Conservation (phyloP, 495 filamentous ascomycete species). For the Aspergillus indologenus region DNA sequence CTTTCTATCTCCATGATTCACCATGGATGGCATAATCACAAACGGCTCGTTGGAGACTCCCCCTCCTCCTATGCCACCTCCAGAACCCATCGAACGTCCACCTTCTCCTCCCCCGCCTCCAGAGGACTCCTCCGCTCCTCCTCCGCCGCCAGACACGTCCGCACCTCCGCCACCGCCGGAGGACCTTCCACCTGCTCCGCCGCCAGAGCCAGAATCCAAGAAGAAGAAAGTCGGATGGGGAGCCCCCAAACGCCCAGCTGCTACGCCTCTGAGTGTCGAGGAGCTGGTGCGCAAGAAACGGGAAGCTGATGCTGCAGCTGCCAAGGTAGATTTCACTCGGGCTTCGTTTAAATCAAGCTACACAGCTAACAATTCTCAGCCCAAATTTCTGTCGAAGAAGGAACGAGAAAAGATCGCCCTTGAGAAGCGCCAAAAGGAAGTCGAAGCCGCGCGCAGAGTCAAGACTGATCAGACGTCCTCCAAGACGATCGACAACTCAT, state of each 20-base stretch:
- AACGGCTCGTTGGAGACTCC: conserved; percentile 23
- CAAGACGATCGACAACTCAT: conserved; percentile 34
- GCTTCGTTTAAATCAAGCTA: neutral
- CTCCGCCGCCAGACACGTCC: conserved; percentile 41
- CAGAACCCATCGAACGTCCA: conserved; percentile 38
- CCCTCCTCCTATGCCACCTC: conserved; percentile 27
- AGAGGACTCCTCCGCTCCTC: conserved; percentile 40
- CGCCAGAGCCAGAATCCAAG: conserved; percentile 36
- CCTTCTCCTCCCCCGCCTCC: conserved; percentile 56
- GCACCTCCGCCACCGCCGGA: conserved; percentile 60
- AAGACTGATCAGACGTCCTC: conserved; percentile 20
- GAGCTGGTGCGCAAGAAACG: conserved; percentile 75
- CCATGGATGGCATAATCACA: conserved; percentile 29
- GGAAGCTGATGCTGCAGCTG: conserved; percentile 72
- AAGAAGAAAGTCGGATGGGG: conserved; percentile 61
- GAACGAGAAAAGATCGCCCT: conserved; percentile 82
- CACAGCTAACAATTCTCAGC: conserved; percentile 48
- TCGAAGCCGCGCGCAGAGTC: conserved; percentile 59
- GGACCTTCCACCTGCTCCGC: conserved; percentile 51
- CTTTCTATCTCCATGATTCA: conserved; percentile 2
- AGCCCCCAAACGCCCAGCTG: conserved; percentile 28
- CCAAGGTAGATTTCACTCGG: conserved; percentile 53
- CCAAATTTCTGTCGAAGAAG: conserved; percentile 88
- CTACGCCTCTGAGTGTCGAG: conserved; percentile 67
- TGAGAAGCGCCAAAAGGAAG: conserved; percentile 82